These are phyloP conservation scores for Mucor plumbeus DNA, from an alignment of 371 early-diverging fungal genomes.

Conservation along the genomic window DNA sequence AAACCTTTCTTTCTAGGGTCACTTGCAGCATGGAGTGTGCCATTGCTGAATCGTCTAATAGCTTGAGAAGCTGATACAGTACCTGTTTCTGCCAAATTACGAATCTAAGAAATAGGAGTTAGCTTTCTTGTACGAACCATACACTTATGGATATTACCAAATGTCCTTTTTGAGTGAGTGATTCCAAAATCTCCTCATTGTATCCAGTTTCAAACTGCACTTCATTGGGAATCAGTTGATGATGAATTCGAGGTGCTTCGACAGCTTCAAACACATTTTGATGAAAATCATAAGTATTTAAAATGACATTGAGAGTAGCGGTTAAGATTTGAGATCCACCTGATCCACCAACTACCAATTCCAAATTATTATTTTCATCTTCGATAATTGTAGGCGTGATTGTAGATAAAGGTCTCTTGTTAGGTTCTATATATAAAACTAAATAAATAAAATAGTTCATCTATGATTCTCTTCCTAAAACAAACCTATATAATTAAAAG, in stretches of 20 bases:
- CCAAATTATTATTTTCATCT: constrained; percentile 65
- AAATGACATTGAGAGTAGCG: constrained; percentile 77
- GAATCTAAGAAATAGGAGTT: constrained; percentile 4
- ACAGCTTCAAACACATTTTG: constrained; percentile 78
- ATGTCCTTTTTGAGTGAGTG: constrained; percentile 33
- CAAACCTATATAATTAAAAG: constrained; percentile 80
- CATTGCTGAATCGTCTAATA: constrained; percentile 37
- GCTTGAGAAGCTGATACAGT: constrained; percentile 43
- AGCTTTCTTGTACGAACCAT: not conserved
- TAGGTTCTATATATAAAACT: constrained; percentile 54
- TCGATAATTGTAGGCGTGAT: constrained; percentile 89
- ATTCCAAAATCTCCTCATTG: constrained; percentile 6
- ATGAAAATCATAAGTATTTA: constrained; percentile 77
- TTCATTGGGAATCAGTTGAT: constrained; percentile 89
- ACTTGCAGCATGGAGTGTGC: constrained; percentile 45
- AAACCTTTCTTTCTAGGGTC: constrained; percentile 53
- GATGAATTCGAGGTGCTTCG: constrained; percentile 84
- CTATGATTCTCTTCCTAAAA: not conserved
- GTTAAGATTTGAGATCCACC: constrained; percentile 97
- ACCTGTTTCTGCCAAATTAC: constrained; percentile 22
- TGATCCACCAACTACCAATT: constrained; percentile 86
- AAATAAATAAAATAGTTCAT: not conserved
- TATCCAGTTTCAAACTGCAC: constrained; percentile 47
- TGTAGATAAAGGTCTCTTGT: constrained; percentile 94
- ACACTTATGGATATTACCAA: constrained; percentile 12